A percentile compares a stretch with the other conserved stretches of the same genome.
Conservation (phyloP, 2,329 filamentous ascomycete species). For the Penicillium sp. region DNA sequence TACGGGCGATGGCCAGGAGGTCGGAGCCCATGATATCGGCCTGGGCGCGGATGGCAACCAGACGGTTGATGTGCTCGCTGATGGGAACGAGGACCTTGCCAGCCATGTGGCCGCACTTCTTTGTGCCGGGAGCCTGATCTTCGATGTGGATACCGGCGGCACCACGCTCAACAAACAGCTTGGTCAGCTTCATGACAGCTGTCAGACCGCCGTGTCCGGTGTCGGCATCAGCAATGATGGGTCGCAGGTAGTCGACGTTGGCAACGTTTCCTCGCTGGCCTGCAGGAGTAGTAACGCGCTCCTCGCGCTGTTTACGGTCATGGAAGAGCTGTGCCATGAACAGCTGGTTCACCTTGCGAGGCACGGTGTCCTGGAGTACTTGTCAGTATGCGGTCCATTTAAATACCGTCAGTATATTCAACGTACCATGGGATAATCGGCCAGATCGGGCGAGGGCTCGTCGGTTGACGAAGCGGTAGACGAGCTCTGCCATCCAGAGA, state of each 20-base stretch:
- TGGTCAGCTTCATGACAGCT: conserved; percentile 99
- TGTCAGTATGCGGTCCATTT: conserved; percentile 11
- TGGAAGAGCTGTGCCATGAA: conserved; percentile 99
- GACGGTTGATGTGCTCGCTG: conserved; percentile 92
- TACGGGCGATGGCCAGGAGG: conserved; percentile 82
- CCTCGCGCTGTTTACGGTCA: conserved; percentile 96
- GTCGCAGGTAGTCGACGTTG: conserved; percentile 86
- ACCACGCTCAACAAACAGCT: conserved; percentile 92
- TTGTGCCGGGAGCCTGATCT: conserved; percentile 94
- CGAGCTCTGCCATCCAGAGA: conserved; percentile 97
- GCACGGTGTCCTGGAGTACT: conserved; percentile 69
- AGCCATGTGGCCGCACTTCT: conserved; percentile 99
- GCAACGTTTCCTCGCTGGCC: conserved; percentile 61
- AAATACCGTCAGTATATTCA: background rate
- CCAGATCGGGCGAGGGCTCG: conserved; percentile 93
- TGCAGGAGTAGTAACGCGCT: conserved; percentile 70
- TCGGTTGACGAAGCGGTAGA: conserved; percentile 91
- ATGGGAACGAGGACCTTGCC: conserved; percentile 96
- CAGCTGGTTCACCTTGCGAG: conserved; percentile 93
- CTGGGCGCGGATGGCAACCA: conserved; percentile 92
- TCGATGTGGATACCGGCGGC: conserved; percentile 98
- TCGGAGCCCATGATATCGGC: conserved; percentile 96
- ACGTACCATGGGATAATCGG: conserved; percentile 84
- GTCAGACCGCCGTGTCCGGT: conserved; percentile 94
- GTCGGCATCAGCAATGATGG: conserved; percentile 93